Evolutionary conservation across 371 early-diverging fungal species (phyloP).

Genomic region (Saksenaea vasiformis): DNA sequence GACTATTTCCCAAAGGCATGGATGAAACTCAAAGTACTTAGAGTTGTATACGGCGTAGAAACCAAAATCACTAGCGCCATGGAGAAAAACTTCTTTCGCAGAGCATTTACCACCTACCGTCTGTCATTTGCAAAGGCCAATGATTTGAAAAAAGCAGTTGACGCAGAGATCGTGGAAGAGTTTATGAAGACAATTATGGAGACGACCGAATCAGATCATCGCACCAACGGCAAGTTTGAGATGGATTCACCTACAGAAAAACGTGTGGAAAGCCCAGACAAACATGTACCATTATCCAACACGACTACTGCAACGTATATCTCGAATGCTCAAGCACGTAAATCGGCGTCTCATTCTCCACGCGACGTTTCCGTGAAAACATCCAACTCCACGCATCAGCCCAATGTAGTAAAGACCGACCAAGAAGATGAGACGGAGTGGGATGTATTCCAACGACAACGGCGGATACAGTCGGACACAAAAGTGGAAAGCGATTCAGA

Average conservation of each 20-base stretch:
- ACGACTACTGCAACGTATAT: background rate
- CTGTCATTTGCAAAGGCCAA: constrained; percentile 18
- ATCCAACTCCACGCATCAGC: background rate
- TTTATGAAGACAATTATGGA: constrained; percentile 29
- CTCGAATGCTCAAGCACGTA: background rate
- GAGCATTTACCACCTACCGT: constrained; percentile 36
- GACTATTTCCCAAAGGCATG: constrained; percentile 45
- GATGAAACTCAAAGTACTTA: constrained; percentile 34
- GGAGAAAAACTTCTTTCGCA: constrained; percentile 34
- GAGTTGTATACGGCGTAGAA: constrained; percentile 25
- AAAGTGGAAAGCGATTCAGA: background rate
- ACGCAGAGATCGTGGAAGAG: constrained; percentile 21
- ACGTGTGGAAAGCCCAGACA: background rate
- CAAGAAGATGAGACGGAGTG: background rate
- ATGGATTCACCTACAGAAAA: background rate
- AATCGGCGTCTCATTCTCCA: too few relatives aligned
- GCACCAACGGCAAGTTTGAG: background rate
- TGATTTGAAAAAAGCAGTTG: constrained; percentile 31
- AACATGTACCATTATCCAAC: background rate
- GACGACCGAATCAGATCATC: background rate
- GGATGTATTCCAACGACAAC: background rate
- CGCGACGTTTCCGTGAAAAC: too few relatives aligned
- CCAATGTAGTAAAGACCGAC: background rate
- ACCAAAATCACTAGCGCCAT: constrained; percentile 30
- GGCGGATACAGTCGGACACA: background rate